Conservation (phyloP, 805 yeast genomes). For the Metschnikowia colocasiae region DNA sequence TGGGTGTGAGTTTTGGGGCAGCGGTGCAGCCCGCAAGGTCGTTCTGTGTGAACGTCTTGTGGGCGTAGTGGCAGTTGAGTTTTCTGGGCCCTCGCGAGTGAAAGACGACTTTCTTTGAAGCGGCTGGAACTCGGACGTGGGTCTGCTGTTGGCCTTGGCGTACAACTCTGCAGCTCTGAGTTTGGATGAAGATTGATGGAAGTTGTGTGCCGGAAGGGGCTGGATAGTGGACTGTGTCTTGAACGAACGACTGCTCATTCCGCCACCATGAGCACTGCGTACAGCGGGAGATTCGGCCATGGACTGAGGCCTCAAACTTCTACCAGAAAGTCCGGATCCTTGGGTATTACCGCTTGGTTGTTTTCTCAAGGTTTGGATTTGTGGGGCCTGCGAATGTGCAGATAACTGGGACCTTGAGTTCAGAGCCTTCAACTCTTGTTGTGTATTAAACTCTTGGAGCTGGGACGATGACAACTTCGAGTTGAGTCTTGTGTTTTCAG, state of each 20-base stretch:
- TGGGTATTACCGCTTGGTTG: slow-evolving; percentile 18
- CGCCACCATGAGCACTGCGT: slow-evolving; percentile 9
- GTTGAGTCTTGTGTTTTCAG: slow-evolving; percentile 73
- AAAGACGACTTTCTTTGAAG: slow-evolving; percentile 52
- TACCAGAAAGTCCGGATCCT: slow-evolving; percentile 19
- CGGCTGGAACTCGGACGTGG: slow-evolving; percentile 37
- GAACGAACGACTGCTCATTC: slow-evolving; percentile 32
- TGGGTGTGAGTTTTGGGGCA: not conserved
- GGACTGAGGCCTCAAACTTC: slow-evolving; percentile 37
- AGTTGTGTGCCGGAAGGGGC: slow-evolving; percentile 38
- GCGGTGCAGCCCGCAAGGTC: slow-evolving; percentile 8
- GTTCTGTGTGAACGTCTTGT: slow-evolving; percentile 7
- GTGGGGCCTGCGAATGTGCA: not conserved
- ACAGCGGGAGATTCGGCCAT: slow-evolving; percentile 6
- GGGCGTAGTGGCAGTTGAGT: slow-evolving; percentile 1
- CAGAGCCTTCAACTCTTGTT: slow-evolving; percentile 9
- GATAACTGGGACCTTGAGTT: slow-evolving; percentile 7
- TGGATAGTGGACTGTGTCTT: slow-evolving; percentile 22
- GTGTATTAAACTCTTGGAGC: slow-evolving; percentile 22
- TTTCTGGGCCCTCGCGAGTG: slow-evolving; percentile 36
- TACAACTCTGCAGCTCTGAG: slow-evolving; percentile 50
- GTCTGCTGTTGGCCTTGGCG: slow-evolving; percentile 47
- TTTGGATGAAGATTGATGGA: slow-evolving; percentile 38
- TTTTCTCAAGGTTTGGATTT: slow-evolving; percentile 26
- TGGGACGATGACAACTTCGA: slow-evolving; percentile 50